Evolutionary conservation across 768 basidiomycete species (phyloP), one percentile per base, ranked within the genome.

Genomic region (Pleurotus tuoliensis): DNA sequence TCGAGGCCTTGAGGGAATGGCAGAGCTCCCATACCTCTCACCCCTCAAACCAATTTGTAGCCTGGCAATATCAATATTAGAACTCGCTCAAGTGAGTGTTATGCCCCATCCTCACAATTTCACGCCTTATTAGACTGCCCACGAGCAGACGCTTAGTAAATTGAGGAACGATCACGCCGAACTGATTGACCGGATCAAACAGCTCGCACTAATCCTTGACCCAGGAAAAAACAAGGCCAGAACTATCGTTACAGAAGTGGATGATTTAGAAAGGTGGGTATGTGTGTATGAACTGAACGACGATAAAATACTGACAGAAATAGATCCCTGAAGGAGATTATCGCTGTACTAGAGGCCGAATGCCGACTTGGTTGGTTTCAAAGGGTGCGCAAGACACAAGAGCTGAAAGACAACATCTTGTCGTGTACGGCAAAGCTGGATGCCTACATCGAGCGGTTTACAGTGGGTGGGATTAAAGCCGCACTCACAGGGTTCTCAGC

Each of bases 21-120:
- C 37, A 9, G 50, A 52, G 8, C 2, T 52, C 16, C 30, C 34
- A 5, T 40, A 52, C 16, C 39, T 52, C 15, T 39, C 50, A 12
- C 50, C 50, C 8, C 34, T 40, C 1, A 52, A 52, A 39, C 50
- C 50, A 2, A 52, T 52, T 20, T 52, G 50, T 41, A 22, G 50
- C 4, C 15, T 52, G 9, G 30, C 50, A 3, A 15, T 52, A 22
- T 34, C 50, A 5, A 52, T 52, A 24, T 24, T 52, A 37, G 50
- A 52, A 8, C 13, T 15, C 37, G 40, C 39, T 2, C 37, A 52
- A 15, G 50, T 18, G 22, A 12, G 50, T 20, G 20, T 20, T 20
- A 20, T 20, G 2, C 20, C 5, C 4, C 11, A 27, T 50, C 11
- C 9, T 2, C 48, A 20, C 48, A 8, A n/a, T 30, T 50, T 1